These are phyloP conservation scores for Alternaria burnsii DNA, from an alignment of 2,329 filamentous ascomycete species.

Conservation along the genomic window DNA sequence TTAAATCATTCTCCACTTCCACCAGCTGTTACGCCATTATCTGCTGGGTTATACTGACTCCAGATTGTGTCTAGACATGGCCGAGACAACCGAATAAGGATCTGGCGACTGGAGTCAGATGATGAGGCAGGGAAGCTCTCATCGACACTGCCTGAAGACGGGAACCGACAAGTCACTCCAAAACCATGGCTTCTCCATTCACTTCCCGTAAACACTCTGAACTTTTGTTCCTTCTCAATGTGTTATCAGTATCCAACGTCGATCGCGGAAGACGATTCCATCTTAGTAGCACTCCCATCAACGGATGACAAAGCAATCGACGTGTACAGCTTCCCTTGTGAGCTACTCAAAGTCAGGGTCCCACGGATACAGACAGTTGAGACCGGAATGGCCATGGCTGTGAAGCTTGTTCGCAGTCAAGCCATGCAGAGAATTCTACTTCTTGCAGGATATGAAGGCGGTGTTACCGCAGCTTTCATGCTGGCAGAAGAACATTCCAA, in stretches of 20 bases:
- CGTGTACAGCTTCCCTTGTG: constrained; percentile 81
- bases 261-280: constrained; percentile 31
- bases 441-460: constrained; percentile 85
- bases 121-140: neutral
- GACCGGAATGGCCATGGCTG: constrained; percentile 86
- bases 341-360: constrained; percentile 71
- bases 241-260: constrained; percentile 51
- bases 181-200: constrained; percentile 81
- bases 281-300: constrained; percentile 79
- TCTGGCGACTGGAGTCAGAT: constrained; percentile 73
- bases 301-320: constrained; percentile 69
- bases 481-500: constrained; percentile 52
- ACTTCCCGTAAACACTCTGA: constrained; percentile 88
- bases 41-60: constrained; percentile 5
- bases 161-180: neutral
- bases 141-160: constrained; percentile 1
- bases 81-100: constrained; percentile 82
- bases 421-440: constrained; percentile 63
- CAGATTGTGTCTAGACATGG: constrained; percentile 72
- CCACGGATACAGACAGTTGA: constrained; percentile 54
- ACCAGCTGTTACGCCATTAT: neutral
- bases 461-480: constrained; percentile 72
- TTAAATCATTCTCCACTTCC: neutral
- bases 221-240: constrained; percentile 86
- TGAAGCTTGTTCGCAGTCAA: constrained; percentile 55